A percentile compares a stretch with the other conserved stretches of the same genome.
Conservation (phyloP, 2,329 filamentous ascomycete species). For the Leptographium procerum region DNA sequence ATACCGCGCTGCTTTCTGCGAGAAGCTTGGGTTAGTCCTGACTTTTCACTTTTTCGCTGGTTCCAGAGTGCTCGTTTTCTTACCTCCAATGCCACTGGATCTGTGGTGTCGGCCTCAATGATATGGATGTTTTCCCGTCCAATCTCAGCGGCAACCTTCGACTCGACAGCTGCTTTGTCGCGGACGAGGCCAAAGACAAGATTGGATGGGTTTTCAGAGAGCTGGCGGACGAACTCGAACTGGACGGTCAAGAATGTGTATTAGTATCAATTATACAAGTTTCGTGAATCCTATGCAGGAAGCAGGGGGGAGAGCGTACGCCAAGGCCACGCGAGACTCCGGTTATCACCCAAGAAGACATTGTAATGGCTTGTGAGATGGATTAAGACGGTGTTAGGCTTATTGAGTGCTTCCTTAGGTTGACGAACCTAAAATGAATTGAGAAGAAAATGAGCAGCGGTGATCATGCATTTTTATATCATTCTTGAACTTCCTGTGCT, state of each 20-base stretch:
- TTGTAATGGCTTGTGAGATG: background rate
- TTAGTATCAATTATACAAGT: background rate
- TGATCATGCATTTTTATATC: background rate
- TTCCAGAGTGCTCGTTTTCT: background rate
- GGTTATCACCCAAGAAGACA: conserved; percentile 15
- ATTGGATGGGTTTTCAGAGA: conserved; percentile 30
- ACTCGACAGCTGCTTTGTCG: conserved; percentile 31
- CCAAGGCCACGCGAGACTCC: conserved; percentile 15
- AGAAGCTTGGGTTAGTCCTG: background rate
- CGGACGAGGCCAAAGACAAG: conserved; percentile 36
- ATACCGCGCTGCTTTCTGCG: conserved; percentile 16
- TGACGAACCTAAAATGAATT: background rate
- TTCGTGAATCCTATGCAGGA: background rate
- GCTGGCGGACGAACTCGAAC: conserved; percentile 36
- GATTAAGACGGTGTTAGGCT: background rate
- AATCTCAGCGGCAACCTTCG: conserved; percentile 30
- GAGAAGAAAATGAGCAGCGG: too few relatives aligned
- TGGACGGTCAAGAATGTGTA: conserved; percentile 14
- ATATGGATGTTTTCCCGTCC: conserved; percentile 31
- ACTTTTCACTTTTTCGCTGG: too few relatives aligned
- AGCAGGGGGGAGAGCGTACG: conserved; percentile 9
- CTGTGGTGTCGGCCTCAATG: conserved; percentile 31
- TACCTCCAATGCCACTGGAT: conserved; percentile 23
- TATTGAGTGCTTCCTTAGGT: background rate
- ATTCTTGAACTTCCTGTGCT: background rate